Evolutionary conservation across 441 rosid genomes (phyloP).

Genomic region (Syzygium malaccense): DNA sequence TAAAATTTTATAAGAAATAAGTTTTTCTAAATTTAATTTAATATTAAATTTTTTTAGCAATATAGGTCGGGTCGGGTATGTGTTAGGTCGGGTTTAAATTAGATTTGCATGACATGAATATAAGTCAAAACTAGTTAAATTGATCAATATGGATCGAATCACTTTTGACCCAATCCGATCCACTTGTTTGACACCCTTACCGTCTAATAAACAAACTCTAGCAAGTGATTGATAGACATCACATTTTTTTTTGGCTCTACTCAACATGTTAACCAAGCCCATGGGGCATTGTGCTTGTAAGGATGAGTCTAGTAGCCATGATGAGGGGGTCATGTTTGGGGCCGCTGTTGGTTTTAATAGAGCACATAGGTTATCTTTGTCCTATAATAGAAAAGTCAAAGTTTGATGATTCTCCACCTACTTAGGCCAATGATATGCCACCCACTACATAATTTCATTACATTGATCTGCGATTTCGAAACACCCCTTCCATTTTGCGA

Average conservation of each 20-base stretch:
- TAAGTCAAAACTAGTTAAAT: too few relatives aligned
- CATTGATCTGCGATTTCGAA: neutral
- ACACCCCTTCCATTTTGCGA: neutral
- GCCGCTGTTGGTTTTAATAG: neutral
- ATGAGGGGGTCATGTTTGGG: neutral
- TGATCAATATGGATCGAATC: accelerated
- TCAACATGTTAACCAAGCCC: neutral
- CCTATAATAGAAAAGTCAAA: neutral
- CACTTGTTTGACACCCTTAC: too few relatives aligned
- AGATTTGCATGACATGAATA: too few relatives aligned
- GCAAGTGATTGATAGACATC: neutral
- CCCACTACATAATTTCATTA: neutral
- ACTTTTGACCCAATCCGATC: too few relatives aligned
- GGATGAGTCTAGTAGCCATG: neutral
- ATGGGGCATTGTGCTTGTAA: neutral
- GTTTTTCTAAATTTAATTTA: too few relatives aligned
- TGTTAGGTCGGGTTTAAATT: too few relatives aligned
- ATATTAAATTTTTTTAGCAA: too few relatives aligned
- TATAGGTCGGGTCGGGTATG: accelerated
- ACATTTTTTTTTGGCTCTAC: neutral
- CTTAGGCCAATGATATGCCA: neutral
- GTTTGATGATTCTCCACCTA: neutral
- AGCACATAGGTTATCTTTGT: neutral
- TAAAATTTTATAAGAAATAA: too few relatives aligned
- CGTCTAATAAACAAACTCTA: neutral